Conservation (phyloP, 495 filamentous ascomycete genomes). For the Penicillium daleae region DNA sequence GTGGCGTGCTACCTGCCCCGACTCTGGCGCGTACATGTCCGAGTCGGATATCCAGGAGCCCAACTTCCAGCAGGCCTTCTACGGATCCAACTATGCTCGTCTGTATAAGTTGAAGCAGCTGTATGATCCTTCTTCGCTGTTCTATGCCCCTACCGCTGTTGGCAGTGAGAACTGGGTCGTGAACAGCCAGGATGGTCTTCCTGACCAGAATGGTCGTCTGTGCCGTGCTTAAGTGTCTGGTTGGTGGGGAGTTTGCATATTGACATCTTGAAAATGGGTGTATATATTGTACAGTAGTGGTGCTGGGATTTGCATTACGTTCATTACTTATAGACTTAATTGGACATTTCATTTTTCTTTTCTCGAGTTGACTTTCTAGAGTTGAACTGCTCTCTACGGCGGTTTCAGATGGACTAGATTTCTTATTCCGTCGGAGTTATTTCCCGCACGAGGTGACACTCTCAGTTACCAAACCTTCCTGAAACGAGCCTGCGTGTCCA, state of each 20-base stretch:
- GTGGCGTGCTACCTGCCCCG: conserved; percentile 51
- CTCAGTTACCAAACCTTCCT: too few species aligned
- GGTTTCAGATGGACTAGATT: too few species aligned
- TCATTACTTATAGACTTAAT: background rate
- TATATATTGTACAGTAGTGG: conserved; percentile 1
- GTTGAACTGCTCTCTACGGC: too few species aligned
- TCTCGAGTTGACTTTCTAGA: background rate
- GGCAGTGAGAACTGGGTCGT: conserved; percentile 57
- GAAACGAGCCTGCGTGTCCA: too few species aligned
- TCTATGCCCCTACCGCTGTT: conserved; percentile 59
- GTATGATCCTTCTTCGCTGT: conserved; percentile 57
- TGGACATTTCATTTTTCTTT: background rate
- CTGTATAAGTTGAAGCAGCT: conserved; percentile 55
- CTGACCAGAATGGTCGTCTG: conserved; percentile 40
- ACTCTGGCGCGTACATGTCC: conserved; percentile 41
- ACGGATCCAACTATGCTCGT: conserved; percentile 56
- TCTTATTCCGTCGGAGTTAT: too few species aligned
- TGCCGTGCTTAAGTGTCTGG: conserved; percentile 30
- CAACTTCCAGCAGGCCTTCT: conserved; percentile 65
- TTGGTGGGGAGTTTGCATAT: background rate
- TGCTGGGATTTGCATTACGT: background rate
- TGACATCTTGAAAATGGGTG: background rate
- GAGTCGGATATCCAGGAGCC: conserved; percentile 63
- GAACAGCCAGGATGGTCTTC: conserved; percentile 33
- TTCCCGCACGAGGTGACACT: too few species aligned